Base-by-base conservation (phyloP, 352 stramenopile species). In the Phytophthora macrochlamydospora region DNA sequence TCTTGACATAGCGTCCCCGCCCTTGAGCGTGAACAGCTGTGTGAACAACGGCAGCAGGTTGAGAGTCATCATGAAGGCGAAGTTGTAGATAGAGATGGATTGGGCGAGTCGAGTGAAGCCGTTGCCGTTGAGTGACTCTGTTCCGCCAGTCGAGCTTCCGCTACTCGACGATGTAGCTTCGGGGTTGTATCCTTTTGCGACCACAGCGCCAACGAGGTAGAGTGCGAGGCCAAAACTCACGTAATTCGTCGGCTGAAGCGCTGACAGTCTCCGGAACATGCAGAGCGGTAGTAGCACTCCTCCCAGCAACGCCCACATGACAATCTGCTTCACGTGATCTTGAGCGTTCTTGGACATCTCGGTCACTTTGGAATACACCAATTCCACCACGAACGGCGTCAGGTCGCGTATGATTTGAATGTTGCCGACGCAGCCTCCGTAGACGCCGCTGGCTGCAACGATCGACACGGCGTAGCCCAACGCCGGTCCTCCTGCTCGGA, bases 31-130 rank as follows among this genome's bases (percentile, higher is more conserved):
- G 4, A 83, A 77, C 4, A 90, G 69, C 45, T 90, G 76, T 29
- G 83, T 73, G 55, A 90, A 92, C n/a, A 93, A 62, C 59, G 85
- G 83, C 30, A 93, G 59, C 28, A 93, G 56, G 52, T 93, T 93
- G 55, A 92, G 68, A 12, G 90, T 86, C 77, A 91, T 87, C 68
- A 91, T 90, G 64, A 90, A 93, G 1, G 79, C 83, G 48, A 89
- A 92, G 59, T 87, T 92, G 79, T 89, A 92, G 67, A 93, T 87
- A 18, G 83, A 91, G 37, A 90, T 61, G 9, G 76, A 66, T 55
- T 91, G 76, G 30, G 82, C 67, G 5, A 84, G 53, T 14, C 76
- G 79, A 44, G 73, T 75, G 24, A 73, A 65, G 49, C 49, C 58
- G 54, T 58, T 73, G 13, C 59, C 59, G 7, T 54, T 13, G 28